These are phyloP conservation scores for Physaria fendleri DNA, from an alignment of 345 rosid genomes.

Conservation along the genomic window DNA sequence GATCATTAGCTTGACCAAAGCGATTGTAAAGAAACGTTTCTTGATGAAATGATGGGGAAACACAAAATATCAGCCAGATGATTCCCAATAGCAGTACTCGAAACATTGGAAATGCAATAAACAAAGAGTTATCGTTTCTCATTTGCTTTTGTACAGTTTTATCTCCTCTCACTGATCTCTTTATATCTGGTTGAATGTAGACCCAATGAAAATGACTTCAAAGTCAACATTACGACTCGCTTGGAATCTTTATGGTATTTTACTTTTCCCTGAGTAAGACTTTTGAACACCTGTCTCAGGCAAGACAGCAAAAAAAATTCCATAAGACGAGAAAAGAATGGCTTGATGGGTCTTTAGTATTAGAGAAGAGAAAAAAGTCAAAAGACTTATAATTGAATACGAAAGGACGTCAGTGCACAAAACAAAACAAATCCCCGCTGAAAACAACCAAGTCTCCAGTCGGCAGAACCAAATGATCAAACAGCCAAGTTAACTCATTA, in stretches of 20 bases:
- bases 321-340: neutral
- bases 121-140: no score
- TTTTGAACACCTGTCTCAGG: constrained; percentile 14
- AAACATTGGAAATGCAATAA: no score
- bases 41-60: no score
- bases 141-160: no score
- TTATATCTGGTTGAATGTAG: no score
- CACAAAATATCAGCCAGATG: no score
- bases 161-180: no score
- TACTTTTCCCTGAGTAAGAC: constrained; percentile 3
- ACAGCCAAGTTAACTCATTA: neutral
- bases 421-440: neutral
- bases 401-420: neutral
- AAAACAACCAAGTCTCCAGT: neutral
- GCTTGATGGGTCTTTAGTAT: neutral
- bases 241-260: constrained; percentile 19
- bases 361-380: constrained; percentile 4
- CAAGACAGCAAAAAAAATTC: constrained; percentile 12
- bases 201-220: constrained; percentile 1
- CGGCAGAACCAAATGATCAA: neutral
- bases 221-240: constrained; percentile 1
- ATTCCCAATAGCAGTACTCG: no score
- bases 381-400: neutral
- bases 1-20: no score
- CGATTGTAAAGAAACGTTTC: no score